Evolutionary conservation across 805 yeast species (phyloP).

Genomic region (Tanozyma kutaoensis): DNA sequence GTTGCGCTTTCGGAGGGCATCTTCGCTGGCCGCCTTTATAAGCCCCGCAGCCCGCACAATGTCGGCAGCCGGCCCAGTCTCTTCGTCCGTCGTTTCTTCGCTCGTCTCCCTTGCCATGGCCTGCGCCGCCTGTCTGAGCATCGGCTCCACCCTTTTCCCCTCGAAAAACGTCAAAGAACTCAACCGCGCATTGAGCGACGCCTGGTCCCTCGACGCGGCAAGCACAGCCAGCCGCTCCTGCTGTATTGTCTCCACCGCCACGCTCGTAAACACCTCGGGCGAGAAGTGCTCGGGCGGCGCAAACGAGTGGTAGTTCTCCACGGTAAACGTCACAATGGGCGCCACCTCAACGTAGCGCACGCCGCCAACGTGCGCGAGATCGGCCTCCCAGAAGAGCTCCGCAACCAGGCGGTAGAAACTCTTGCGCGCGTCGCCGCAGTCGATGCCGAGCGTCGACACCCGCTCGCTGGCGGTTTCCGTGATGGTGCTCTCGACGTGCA

Average conservation of each 20-base stretch:
- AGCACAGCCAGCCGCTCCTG: slow-evolving; percentile 6
- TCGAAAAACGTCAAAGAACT: slow-evolving; percentile 23
- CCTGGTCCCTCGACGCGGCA: slow-evolving; percentile 7
- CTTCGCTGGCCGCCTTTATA: slow-evolving; percentile 8
- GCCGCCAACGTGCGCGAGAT: slow-evolving; percentile 13
- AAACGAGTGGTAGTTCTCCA: slow-evolving; percentile 7
- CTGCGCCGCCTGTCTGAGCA: slow-evolving; percentile 11
- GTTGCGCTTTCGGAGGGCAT: slow-evolving; percentile 10
- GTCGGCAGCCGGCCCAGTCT: slow-evolving; percentile 9
- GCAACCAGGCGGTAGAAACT: slow-evolving; percentile 19
- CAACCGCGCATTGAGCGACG: slow-evolving; percentile 10
- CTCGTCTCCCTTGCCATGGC: slow-evolving; percentile 5
- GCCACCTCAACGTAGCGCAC: slow-evolving; percentile 15
- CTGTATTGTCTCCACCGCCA: slow-evolving; percentile 7
- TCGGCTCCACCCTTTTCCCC: slow-evolving; percentile 20
- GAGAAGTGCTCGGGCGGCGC: slow-evolving; percentile 12
- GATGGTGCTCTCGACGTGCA: slow-evolving; percentile 13
- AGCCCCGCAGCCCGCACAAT: slow-evolving; percentile 8
- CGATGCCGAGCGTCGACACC: slow-evolving; percentile 18
- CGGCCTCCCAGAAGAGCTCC: slow-evolving; percentile 23
- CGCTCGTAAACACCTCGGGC: slow-evolving; percentile 20
- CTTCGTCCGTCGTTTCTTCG: slow-evolving; percentile 5
- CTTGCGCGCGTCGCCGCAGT: slow-evolving; percentile 12
- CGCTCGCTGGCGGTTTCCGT: slow-evolving; percentile 13
- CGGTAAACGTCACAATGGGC: slow-evolving; percentile 15